Percentiles rank a stretch among this genome's conserved stretches.
These are phyloP conservation scores for Diaporthe sp. DNA, from an alignment of 2,329 filamentous ascomycete species.

Conservation along the genomic window DNA sequence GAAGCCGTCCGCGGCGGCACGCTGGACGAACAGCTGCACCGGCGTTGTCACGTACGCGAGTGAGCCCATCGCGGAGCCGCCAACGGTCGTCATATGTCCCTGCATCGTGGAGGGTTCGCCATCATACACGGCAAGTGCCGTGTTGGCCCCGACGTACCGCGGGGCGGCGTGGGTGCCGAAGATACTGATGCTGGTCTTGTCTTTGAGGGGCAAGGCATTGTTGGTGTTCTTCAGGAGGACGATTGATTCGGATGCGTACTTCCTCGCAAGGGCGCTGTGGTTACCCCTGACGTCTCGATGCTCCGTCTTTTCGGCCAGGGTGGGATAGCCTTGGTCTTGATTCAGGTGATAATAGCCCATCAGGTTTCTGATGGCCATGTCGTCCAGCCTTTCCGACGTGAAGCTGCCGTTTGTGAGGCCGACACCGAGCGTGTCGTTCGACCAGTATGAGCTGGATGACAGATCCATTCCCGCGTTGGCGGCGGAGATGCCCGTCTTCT, in stretches of 20 bases:
- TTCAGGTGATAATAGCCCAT: conserved; percentile 70
- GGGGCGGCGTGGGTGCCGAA: conserved; percentile 57
- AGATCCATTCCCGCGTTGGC: conserved; percentile 78
- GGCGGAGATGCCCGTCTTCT: conserved; percentile 73
- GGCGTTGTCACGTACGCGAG: conserved; percentile 69
- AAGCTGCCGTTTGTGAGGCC: conserved; percentile 74
- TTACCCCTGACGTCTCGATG: conserved; percentile 61
- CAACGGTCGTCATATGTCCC: conserved; percentile 63
- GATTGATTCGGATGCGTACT: conserved; percentile 69
- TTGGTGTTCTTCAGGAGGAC: conserved; percentile 75
- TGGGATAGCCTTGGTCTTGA: conserved; percentile 62
- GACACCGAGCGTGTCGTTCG: conserved; percentile 65
- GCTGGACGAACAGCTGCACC: conserved; percentile 64
- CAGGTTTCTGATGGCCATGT: conserved; percentile 65
- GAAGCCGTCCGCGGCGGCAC: conserved; percentile 55
- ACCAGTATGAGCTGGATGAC: conserved; percentile 70
- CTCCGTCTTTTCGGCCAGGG: conserved; percentile 66
- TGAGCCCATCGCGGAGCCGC: conserved; percentile 65
- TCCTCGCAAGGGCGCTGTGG: conserved; percentile 68
- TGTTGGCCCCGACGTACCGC: conserved; percentile 18
- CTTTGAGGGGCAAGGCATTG: conserved; percentile 66
- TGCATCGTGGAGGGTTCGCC: conserved; percentile 5
- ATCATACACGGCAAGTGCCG: neutral
- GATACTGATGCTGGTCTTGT: conserved; percentile 69
- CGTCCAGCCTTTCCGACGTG: conserved; percentile 66